A percentile compares a stretch with the other conserved stretches of the same genome.
Evolutionary conservation across 805 yeast genomes (phyloP).

Genomic region (Wickerhamiella spandovensis): DNA sequence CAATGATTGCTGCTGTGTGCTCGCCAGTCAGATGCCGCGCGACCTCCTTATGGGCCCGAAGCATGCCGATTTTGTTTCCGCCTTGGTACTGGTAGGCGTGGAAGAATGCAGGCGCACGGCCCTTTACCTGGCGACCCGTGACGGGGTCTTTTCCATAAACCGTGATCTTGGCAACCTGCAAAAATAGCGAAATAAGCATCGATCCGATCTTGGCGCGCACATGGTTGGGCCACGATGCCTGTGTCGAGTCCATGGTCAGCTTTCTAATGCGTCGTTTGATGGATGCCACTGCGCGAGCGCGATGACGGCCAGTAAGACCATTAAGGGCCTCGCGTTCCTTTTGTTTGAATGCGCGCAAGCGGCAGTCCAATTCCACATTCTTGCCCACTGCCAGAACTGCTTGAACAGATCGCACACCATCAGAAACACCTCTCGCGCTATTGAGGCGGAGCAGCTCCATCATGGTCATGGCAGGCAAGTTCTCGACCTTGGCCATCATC

Average conservation of each 20-base stretch:
- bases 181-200: conserved; percentile 53
- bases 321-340: conserved; percentile 32
- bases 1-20: conserved; percentile 46
- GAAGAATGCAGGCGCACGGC: conserved; percentile 77
- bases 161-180: conserved; percentile 70
- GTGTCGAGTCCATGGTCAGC: conserved; percentile 22
- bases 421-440: conserved; percentile 56
- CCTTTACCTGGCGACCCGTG: conserved; percentile 51
- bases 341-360: conserved; percentile 10
- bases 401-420: conserved; percentile 74
- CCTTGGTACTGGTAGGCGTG: conserved; percentile 73
- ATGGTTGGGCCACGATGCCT: conserved; percentile 38
- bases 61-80: conserved; percentile 71
- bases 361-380: conserved; percentile 74
- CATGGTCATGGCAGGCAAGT: conserved; percentile 72
- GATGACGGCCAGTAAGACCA: conserved; percentile 25
- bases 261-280: conserved; percentile 3
- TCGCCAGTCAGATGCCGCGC: conserved; percentile 56
- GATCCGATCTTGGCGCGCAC: conserved; percentile 69
- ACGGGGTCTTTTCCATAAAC: conserved; percentile 74
- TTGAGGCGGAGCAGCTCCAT: conserved; percentile 65
- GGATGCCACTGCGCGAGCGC: conserved; percentile 1
- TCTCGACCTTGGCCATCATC: conserved; percentile 58
- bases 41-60: conserved; percentile 60
- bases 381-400: conserved; percentile 72